Percentiles rank a stretch among this genome's conserved stretches.
Evolutionary conservation across 345 rosid genomes (phyloP).

Genomic region (rapeseed (Brassica napus)): DNA sequence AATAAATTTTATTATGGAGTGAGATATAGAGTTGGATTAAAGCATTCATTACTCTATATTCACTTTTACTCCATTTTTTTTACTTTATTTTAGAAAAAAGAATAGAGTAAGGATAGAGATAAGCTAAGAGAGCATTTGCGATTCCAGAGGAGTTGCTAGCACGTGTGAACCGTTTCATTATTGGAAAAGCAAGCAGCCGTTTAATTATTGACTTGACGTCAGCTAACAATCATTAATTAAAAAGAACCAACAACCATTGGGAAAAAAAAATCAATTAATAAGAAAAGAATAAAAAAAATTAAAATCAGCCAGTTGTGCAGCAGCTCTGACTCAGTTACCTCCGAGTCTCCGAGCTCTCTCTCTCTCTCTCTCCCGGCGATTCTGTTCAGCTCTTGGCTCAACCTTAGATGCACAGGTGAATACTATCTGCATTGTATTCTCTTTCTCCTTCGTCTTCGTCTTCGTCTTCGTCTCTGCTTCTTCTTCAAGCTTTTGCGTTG

Average conservation of each 20-base stretch:
- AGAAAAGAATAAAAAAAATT: too few relatives aligned
- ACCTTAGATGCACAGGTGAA: conserved; percentile 10
- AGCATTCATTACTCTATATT: too few relatives aligned
- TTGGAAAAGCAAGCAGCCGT: too few relatives aligned
- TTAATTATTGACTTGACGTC: conserved; percentile 24
- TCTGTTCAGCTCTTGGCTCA: conserved; percentile 21
- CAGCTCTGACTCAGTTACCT: conserved; percentile 26
- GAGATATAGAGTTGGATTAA: too few relatives aligned
- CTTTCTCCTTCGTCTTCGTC: too few relatives aligned
- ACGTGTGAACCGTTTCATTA: conserved; percentile 1
- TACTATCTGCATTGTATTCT: conserved; percentile 30
- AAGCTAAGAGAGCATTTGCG: background rate
- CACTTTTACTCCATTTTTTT: too few relatives aligned
- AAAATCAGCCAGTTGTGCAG: conserved; percentile 12
- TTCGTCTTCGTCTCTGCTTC: conserved; percentile 24
- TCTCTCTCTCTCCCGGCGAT: conserved; percentile 12
- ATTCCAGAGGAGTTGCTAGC: conserved; percentile 22
- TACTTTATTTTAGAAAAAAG: too few relatives aligned
- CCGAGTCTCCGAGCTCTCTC: conserved; percentile 5
- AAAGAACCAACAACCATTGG: background rate
- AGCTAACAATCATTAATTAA: conserved; percentile 11
- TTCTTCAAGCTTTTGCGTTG: conserved; percentile 7
- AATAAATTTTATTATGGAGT: too few relatives aligned
- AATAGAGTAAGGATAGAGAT: too few relatives aligned
- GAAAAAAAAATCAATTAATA: too few relatives aligned